Conservation (phyloP, 164 flowering plant genomes). For the Aristolochia fimbriata region DNA sequence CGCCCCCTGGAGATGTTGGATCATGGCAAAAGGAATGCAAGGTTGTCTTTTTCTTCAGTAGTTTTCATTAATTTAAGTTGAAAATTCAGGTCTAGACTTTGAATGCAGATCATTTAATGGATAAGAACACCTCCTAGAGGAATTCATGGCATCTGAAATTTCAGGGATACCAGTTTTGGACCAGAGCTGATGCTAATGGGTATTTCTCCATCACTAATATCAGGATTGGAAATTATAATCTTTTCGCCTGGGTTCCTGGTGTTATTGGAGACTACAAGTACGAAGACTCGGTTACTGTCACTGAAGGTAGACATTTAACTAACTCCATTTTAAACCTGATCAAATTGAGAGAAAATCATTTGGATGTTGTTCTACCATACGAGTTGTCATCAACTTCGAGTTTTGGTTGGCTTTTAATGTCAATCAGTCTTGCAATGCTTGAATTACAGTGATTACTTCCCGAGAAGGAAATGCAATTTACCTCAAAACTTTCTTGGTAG, state of each 20-base stretch:
- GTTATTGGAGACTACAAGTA: slow-evolving; percentile 64
- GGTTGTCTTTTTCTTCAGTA: slow-evolving; percentile 28
- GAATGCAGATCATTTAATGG: no score
- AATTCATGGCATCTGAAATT: neutral
- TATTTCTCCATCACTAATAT: slow-evolving; percentile 41
- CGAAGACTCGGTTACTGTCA: slow-evolving; percentile 29
- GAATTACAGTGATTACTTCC: no score
- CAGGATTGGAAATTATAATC: slow-evolving; percentile 52
- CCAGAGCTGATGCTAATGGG: slow-evolving; percentile 44
- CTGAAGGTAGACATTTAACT: slow-evolving; percentile 36
- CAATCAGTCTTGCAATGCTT: no score
- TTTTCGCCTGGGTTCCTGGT: slow-evolving; percentile 73
- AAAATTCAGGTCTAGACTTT: neutral
- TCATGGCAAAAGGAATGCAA: slow-evolving; percentile 92
- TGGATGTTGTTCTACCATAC: no score
- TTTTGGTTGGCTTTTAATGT: no score
- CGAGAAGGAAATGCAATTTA: no score
- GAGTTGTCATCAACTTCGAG: no score
- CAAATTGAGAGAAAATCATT: neutral
- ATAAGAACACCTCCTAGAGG: neutral
- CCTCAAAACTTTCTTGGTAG: no score
- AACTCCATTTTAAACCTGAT: neutral
- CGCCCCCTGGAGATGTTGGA: slow-evolving; percentile 67
- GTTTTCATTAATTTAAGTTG: neutral
- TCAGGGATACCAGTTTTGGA: slow-evolving; percentile 91